Evolutionary conservation across 805 yeast species (phyloP).

Genomic region (Saturnispora serradocipensis): DNA sequence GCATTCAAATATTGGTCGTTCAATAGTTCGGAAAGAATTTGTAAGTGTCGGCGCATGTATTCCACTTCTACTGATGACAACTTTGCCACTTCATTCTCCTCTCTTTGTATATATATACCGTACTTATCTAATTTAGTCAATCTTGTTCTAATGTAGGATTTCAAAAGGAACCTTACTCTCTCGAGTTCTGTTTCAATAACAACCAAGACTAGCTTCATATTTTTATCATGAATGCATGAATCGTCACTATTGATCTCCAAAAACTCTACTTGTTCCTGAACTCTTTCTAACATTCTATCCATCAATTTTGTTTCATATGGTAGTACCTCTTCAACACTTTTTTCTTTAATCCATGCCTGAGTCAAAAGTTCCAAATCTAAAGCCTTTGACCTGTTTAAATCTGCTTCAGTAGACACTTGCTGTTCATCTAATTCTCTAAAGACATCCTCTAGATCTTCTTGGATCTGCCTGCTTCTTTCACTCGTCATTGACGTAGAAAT

Average conservation of each 20-base stretch:
- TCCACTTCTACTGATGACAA: constrained; percentile 52
- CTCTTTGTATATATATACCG: constrained; percentile 48
- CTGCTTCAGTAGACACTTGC: constrained; percentile 5
- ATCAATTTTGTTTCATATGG: constrained; percentile 60
- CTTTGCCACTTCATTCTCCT: constrained; percentile 29
- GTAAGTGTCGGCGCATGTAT: constrained; percentile 64
- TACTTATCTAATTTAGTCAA: constrained; percentile 64
- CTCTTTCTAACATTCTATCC: constrained; percentile 44
- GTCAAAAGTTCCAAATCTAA: constrained; percentile 39
- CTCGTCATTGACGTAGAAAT: not conserved
- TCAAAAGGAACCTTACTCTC: constrained; percentile 68
- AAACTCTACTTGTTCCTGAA: constrained; percentile 63
- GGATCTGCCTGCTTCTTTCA: constrained; percentile 1
- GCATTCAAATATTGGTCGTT: constrained; percentile 54
- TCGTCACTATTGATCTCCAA: constrained; percentile 75
- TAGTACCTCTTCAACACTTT: constrained; percentile 80
- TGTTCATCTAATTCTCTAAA: constrained; percentile 51
- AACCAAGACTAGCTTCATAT: constrained; percentile 69
- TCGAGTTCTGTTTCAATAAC: constrained; percentile 90
- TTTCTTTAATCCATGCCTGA: constrained; percentile 72
- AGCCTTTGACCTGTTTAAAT: constrained; percentile 17
- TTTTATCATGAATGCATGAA: constrained; percentile 51
- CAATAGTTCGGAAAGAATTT: constrained; percentile 55
- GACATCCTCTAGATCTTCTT: constrained; percentile 56
- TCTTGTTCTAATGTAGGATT: constrained; percentile 75